A percentile compares a stretch with the other conserved stretches of the same genome.
phyloP scores from a whole-genome alignment of 345 rosid genomes.

The Hibiscus syriacus region DNA sequence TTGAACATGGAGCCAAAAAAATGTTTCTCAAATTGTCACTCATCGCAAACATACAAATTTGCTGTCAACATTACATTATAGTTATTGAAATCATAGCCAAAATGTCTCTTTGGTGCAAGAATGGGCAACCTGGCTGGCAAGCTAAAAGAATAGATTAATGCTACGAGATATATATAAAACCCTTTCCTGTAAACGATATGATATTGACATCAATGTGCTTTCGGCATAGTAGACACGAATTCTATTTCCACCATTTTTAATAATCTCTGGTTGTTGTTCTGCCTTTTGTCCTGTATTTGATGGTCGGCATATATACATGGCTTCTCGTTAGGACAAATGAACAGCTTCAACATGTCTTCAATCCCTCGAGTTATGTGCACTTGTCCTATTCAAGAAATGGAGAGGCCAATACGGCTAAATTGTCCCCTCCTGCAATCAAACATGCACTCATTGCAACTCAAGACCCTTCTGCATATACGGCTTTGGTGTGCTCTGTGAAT shows the following conservation, averaged over 20 bases:
- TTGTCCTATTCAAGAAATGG: conserved; percentile 13
- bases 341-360: neutral
- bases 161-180: neutral
- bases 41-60: neutral
- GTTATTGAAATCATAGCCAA: neutral
- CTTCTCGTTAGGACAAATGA: neutral
- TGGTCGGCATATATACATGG: too few species aligned
- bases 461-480: neutral
- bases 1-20: neutral
- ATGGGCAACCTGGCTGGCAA: conserved; percentile 6
- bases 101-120: neutral
- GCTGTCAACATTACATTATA: neutral
- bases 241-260: too few species aligned
- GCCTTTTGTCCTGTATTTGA: neutral
- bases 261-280: too few species aligned
- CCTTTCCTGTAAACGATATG: neutral
- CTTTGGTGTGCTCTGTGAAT: neutral
- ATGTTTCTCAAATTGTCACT: neutral
- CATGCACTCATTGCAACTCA: conserved; percentile 11
- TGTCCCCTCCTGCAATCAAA: conserved; percentile 10
- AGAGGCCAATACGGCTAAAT: conserved; percentile 8
- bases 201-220: neutral
- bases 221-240: neutral
- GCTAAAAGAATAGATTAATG: neutral
- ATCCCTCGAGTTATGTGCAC: neutral